A percentile compares a stretch with the other conserved stretches of the same genome.
These are phyloP conservation scores for Lecanoromycetidae sp. DNA, from an alignment of 2,329 filamentous ascomycete genomes.

Conservation along the genomic window DNA sequence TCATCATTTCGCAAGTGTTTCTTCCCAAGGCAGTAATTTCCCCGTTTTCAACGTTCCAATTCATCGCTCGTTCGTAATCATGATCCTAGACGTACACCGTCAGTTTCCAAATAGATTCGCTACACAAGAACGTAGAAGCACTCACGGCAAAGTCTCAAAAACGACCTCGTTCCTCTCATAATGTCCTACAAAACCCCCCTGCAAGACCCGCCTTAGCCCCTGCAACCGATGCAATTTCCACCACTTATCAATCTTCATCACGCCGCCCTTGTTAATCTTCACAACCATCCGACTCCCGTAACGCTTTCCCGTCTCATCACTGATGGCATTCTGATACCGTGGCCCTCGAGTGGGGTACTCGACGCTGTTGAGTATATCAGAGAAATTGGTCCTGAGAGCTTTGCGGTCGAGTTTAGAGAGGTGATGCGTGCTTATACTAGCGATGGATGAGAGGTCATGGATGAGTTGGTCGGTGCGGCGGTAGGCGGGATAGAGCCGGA, in stretches of 20 bases:
- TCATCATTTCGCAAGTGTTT: too few relatives aligned
- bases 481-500: constrained; percentile 58
- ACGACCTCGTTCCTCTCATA: constrained; percentile 51
- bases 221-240: constrained; percentile 59
- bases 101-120: not conserved
- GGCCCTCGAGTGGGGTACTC: constrained; percentile 56
- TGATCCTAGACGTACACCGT: constrained; percentile 12
- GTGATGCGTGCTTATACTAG: constrained; percentile 43
- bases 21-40: too few relatives aligned
- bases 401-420: constrained; percentile 57
- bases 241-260: constrained; percentile 58
- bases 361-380: constrained; percentile 53
- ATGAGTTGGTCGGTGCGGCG: constrained; percentile 50
- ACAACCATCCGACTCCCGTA: constrained; percentile 53
- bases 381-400: constrained; percentile 52
- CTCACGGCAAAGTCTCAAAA: constrained; percentile 44
- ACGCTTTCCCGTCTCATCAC: constrained; percentile 45
- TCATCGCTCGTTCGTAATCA: constrained; percentile 10
- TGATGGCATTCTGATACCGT: constrained; percentile 51
- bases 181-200: constrained; percentile 50
- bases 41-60: not conserved
- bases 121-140: constrained; percentile 24
- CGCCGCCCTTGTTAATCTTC: constrained; percentile 45
- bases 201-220: constrained; percentile 47
- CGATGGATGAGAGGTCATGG: constrained; percentile 40